Evolutionary conservation across 2,329 filamentous ascomycete species (phyloP).

Genomic region (Epichloe baconii): DNA sequence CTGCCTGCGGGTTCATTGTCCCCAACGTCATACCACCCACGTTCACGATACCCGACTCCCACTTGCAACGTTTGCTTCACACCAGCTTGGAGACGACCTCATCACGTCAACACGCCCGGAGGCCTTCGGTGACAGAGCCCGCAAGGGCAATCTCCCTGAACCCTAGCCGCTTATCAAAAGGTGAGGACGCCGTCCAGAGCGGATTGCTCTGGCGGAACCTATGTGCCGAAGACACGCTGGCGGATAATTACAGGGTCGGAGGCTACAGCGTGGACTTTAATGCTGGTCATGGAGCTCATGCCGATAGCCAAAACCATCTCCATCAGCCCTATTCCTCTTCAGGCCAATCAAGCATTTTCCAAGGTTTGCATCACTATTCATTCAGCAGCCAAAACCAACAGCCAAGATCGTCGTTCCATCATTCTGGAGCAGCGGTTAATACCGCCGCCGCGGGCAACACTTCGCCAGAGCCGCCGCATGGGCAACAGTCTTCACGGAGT

Average conservation of each 20-base stretch:
- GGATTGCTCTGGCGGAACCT: constrained; percentile 64
- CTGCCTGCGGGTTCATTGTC: neutral
- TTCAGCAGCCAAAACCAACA: constrained; percentile 12
- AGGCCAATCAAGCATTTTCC: constrained; percentile 16
- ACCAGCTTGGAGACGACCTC: neutral
- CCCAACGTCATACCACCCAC: constrained; percentile 1
- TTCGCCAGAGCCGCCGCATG: constrained; percentile 25
- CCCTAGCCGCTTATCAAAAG: constrained; percentile 48
- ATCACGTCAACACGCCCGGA: constrained; percentile 2
- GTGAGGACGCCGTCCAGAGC: constrained; percentile 59
- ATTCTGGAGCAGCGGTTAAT: constrained; percentile 21
- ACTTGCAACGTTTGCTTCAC: neutral
- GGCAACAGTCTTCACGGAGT: constrained; percentile 18
- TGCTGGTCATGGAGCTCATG: constrained; percentile 48
- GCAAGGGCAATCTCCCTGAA: constrained; percentile 36
- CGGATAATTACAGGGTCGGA: constrained; percentile 59
- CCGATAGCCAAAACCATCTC: constrained; percentile 50
- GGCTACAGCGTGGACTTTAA: constrained; percentile 67
- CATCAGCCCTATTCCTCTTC: constrained; percentile 48
- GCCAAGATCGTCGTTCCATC: constrained; percentile 34
- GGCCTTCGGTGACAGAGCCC: constrained; percentile 31
- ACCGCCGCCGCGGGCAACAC: constrained; percentile 34
- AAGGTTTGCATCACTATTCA: constrained; percentile 6
- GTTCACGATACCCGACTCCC: constrained; percentile 4
- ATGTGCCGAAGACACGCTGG: constrained; percentile 60